Evolutionary conservation across 176 grass and related monocot genomes (phyloP).

Genomic region (Bromus sterilis): DNA sequence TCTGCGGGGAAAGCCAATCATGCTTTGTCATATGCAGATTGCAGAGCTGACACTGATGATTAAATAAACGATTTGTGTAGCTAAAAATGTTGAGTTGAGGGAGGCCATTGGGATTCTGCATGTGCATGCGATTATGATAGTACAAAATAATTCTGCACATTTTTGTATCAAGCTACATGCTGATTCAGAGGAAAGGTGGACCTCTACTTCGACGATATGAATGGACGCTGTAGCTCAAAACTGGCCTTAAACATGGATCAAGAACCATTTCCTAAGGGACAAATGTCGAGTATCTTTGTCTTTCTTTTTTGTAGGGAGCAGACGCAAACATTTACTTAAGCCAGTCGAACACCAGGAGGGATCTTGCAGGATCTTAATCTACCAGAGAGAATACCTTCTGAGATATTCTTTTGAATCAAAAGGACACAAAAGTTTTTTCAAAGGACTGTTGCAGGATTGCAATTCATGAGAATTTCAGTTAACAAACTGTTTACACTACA

Average conservation of each 20-base stretch:
- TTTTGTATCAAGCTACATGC: not conserved
- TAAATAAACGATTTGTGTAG: not conserved
- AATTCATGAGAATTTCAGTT: no score
- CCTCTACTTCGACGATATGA: not conserved
- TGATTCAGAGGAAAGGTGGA: not conserved
- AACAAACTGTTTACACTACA: no score
- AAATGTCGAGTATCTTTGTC: not conserved
- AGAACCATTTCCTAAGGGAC: not conserved
- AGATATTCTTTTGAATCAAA: no score
- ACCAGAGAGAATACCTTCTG: no score
- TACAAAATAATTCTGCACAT: not conserved
- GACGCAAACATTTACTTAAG: not conserved
- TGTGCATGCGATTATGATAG: slow-evolving; percentile 13
- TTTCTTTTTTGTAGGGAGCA: not conserved
- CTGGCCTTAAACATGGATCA: not conserved
- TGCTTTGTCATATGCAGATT: not conserved
- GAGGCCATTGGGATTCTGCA: not conserved
- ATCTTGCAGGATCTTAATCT: no score
- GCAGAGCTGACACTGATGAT: not conserved
- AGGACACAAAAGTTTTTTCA: no score
- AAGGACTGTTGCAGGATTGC: no score
- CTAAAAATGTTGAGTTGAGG: not conserved
- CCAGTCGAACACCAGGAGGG: not conserved
- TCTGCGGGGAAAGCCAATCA: not conserved
- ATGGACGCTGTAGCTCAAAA: not conserved